Base-by-base conservation (phyloP, 148 eudicot genomes). In the Spergularia marina region DNA sequence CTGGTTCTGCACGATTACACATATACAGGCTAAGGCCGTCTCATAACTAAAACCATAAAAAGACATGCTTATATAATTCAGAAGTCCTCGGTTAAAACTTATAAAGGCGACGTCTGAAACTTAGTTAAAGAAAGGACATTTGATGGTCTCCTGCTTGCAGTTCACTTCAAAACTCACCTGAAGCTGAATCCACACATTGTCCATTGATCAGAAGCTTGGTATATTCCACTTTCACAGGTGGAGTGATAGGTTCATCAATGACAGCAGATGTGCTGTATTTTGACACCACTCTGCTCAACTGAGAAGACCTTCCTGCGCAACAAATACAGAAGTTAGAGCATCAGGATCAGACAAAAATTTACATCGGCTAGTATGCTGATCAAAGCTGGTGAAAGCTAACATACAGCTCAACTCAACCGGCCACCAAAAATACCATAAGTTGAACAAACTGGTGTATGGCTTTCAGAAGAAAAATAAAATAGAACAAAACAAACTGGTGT, bases 151-250 rank as follows among this genome's bases (percentile, higher is more conserved):
- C 6, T 23, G 64, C 54, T 39, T 68, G 47, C 25, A 12, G 18
- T 12, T 21, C 34, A 12, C 11, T 53, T 8, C 18, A 47, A 68
- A 58, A 34, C 75, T 68, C 51, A 88, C 95, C 92, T 57, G 91
- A 91, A 0, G 87, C 90, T 11, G 97, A 77, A 84, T 91, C 93
- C 39, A 87, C 87, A 67, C 86, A 89, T 75, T 85, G 68, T 47
- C 93, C 97, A 84, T 91, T 80, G 75, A 91, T 91, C 53, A 87
- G 83, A 69, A 89, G 93, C 76, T 91, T 77, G 52, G 91, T 80
- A 58, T 87, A 73, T 63, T 89, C 76, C 12, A 85, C 88, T 39
- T 82, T 68, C 23, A 91, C 90, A 47, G 91, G 82, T 36, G 96
- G 90, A 70, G 75, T 78, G 23, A 91, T 85, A 23, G 85, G 86